phyloP scores from a whole-genome alignment of 108 stramenopile species.

The Chaetoceros tenuissimus region DNA sequence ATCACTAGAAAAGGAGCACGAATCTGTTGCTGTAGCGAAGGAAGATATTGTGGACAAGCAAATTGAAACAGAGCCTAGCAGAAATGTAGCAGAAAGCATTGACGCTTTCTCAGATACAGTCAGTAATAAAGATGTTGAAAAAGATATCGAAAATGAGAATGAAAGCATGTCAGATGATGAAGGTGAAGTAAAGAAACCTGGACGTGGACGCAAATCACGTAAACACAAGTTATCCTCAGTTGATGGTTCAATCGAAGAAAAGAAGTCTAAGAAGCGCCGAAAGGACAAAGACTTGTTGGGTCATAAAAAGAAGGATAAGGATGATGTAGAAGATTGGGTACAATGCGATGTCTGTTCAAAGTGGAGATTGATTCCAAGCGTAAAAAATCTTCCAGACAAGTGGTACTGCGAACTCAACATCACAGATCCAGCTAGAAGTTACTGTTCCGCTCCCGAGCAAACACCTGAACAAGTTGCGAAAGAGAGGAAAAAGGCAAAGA shows the following conservation, averaged over 20 bases:
- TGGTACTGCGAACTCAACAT: constrained; percentile 85
- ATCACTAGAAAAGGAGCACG: too few species aligned
- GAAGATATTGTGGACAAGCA: neutral
- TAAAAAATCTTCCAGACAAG: constrained; percentile 52
- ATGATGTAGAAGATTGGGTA: constrained; percentile 56
- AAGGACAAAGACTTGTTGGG: constrained; percentile 2
- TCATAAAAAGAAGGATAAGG: constrained; percentile 13
- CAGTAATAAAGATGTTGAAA: too few species aligned
- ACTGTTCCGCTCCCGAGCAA: constrained; percentile 65
- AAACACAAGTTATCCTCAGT: neutral
- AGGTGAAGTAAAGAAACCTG: neutral
- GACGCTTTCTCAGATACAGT: too few species aligned
- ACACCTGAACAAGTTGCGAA: constrained; percentile 53
- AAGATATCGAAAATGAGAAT: neutral
- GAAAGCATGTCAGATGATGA: neutral
- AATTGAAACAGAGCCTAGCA: neutral
- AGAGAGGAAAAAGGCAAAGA: constrained; percentile 43
- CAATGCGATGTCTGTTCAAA: constrained; percentile 82
- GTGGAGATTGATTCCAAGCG: constrained; percentile 75
- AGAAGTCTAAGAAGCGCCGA: constrained; percentile 4
- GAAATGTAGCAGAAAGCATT: too few species aligned
- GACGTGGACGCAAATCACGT: constrained; percentile 3
- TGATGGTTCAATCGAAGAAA: neutral
- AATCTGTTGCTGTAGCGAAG: constrained; percentile 1
- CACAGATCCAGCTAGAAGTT: constrained; percentile 53